Evolutionary conservation across 441 rosid species (phyloP).

Genomic region (Pelargonium citronellum): DNA sequence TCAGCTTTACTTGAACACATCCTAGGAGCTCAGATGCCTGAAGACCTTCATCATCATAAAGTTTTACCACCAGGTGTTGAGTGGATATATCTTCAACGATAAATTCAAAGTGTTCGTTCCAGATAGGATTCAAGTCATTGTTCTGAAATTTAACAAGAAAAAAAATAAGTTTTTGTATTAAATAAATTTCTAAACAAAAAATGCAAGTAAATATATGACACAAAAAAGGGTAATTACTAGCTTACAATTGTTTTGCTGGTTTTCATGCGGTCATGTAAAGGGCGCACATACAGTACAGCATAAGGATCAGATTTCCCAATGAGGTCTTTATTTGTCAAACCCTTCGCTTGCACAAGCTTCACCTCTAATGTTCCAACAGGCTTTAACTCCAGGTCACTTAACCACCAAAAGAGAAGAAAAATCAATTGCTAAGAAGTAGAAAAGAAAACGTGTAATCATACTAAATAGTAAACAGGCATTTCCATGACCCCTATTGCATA

Average conservation of each 20-base stretch:
- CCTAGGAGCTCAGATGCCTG: slow-evolving; percentile 78
- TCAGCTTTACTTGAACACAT: slow-evolving; percentile 58
- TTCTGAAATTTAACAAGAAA: no score
- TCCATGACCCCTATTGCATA: neutral
- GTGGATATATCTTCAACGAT: slow-evolving; percentile 72
- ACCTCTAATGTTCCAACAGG: slow-evolving; percentile 87
- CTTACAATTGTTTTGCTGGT: slow-evolving; percentile 82
- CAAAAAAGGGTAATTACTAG: neutral
- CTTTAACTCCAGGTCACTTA: slow-evolving; percentile 79
- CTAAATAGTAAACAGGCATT: no score
- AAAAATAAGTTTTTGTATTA: neutral
- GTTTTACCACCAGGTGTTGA: slow-evolving; percentile 68
- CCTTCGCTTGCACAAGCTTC: slow-evolving; percentile 94
- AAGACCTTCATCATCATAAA: slow-evolving; percentile 84
- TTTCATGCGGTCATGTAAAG: slow-evolving; percentile 59
- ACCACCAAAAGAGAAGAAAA: neutral
- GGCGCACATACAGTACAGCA: slow-evolving; percentile 67
- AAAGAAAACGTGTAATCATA: neutral
- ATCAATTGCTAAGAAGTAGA: neutral
- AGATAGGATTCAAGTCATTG: slow-evolving; percentile 57
- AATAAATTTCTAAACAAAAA: neutral
- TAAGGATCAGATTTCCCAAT: slow-evolving; percentile 96
- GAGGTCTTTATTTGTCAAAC: slow-evolving; percentile 76
- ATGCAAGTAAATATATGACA: neutral
- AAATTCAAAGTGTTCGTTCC: slow-evolving; percentile 46